Evolutionary conservation across 441 rosid genomes (phyloP), one percentile per base, ranked within the genome.

Genomic region (Gossypium schwendimanii): DNA sequence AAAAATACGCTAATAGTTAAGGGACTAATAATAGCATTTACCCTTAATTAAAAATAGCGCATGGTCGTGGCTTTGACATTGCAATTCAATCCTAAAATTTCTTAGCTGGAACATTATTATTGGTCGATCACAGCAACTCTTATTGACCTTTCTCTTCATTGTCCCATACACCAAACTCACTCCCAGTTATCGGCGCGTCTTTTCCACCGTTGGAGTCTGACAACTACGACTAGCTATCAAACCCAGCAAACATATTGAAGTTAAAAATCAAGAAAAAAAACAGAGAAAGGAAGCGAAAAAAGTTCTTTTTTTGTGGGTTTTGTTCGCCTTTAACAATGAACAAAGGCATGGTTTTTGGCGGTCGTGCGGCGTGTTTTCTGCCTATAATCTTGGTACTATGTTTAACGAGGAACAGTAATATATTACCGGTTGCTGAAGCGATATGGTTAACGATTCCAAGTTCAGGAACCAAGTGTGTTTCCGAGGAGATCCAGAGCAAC

Each of bases 401-500:
- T 52, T 77, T 44, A 6, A 14, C 21, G 23, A 33, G 62, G 7
- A 55, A 26, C 24, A 41, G 18, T 2, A 26, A 69, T 75, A 62
- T 78, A 5, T 60, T 83, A 1, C 84, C 76, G 0, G 81, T 60
- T 2, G 74, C 83, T 2, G 89, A 85, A 70, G 89, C 86, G 17
- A 49, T 88, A 28, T 88, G 90, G 92, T 69, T 88, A 41, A 75
- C 84, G 70, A 79, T 88, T 75, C 92, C 92, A 6, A 76, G 81
- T 74, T 60, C 90, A 4, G 92, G 90, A 41, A 84, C 89, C 66
- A 88, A 88, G 86, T 88, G 93, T 53, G 78, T 88, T 12, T 91
- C 96, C 20, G 98, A 93, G 89, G 97, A 93, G 84, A 88, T 93
- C 79, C 94, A 87, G 39, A 84, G 68, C 82, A 83, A 86, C 92